phyloP scores from a whole-genome alignment of 495 filamentous ascomycete genomes.

The Hyaloscypha finlandica region DNA sequence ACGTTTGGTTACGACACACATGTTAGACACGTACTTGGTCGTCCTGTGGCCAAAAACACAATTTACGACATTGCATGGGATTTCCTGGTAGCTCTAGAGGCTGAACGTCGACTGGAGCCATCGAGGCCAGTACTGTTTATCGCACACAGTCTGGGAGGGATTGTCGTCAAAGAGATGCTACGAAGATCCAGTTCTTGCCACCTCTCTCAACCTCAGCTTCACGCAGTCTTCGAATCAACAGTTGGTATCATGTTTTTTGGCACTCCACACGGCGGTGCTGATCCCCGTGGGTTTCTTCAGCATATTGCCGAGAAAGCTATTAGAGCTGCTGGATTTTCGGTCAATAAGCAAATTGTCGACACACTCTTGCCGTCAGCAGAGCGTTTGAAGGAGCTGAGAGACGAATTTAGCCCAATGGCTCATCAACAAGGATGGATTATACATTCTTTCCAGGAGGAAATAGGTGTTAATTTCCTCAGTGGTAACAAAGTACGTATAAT shows the following conservation, averaged over 20 bases:
- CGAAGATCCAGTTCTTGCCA: neutral
- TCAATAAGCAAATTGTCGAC: constrained; percentile 32
- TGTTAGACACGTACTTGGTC: constrained; percentile 26
- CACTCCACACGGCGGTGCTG: constrained; percentile 41
- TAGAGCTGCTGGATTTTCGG: constrained; percentile 20
- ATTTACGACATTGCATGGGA: constrained; percentile 14
- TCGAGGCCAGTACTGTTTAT: constrained; percentile 27
- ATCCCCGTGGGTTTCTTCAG: constrained; percentile 25
- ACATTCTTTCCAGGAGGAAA: constrained; percentile 36
- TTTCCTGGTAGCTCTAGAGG: constrained; percentile 7
- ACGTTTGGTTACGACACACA: constrained; percentile 40
- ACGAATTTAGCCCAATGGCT: constrained; percentile 31
- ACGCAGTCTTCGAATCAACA: constrained; percentile 34
- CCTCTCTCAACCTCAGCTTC: constrained; percentile 30
- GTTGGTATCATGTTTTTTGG: constrained; percentile 44
- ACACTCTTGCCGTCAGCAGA: constrained; percentile 31
- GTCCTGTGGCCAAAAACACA: constrained; percentile 25
- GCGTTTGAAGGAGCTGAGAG: constrained; percentile 29
- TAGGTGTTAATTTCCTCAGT: constrained; percentile 20
- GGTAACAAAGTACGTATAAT: constrained; percentile 19
- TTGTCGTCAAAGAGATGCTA: constrained; percentile 19
- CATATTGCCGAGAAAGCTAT: constrained; percentile 24
- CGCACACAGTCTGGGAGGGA: constrained; percentile 19
- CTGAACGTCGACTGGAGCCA: constrained; percentile 8
- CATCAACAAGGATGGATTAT: constrained; percentile 22